Percentiles rank a stretch among this genome's conserved stretches.
These are phyloP conservation scores for Tranzscheliella williamsii DNA, from an alignment of 1,284 basidiomycete species.

Conservation along the genomic window DNA sequence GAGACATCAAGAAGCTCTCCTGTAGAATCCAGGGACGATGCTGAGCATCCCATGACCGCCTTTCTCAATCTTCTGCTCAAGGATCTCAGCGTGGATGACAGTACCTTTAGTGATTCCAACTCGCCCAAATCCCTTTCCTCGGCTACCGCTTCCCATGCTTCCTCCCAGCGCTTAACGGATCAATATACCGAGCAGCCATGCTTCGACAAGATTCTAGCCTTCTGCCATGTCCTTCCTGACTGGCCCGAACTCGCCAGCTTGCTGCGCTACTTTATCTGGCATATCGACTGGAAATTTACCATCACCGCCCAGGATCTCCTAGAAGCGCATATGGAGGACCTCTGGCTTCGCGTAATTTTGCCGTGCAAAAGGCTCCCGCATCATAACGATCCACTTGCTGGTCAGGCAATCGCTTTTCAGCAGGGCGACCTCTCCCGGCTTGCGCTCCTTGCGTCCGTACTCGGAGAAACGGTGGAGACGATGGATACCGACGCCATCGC, in stretches of 20 bases:
- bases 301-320: conserved; percentile 28
- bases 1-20: conserved; percentile 5
- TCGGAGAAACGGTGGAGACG: conserved; percentile 29
- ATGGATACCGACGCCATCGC: conserved; percentile 15
- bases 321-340: conserved; percentile 17
- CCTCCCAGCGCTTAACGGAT: neutral
- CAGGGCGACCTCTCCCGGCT: conserved; percentile 26
- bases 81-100: conserved; percentile 19
- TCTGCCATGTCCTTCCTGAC: conserved; percentile 23
- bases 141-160: neutral
- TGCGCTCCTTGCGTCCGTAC: conserved; percentile 19
- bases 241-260: conserved; percentile 13
- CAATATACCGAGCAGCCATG: conserved; percentile 13
- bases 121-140: conserved; percentile 8
- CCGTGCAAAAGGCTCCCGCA: conserved; percentile 8
- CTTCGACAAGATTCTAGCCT: conserved; percentile 12
- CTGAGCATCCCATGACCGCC: conserved; percentile 32
- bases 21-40: neutral
- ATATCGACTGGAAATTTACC: conserved; percentile 41
- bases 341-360: conserved; percentile 16
- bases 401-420: conserved; percentile 9
- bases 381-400: neutral
- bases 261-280: conserved; percentile 21
- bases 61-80: conserved; percentile 44
- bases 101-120: conserved; percentile 4